phyloP scores from a whole-genome alignment of 208 protist genomes.

The Balamuthia mandrillaris region DNA sequence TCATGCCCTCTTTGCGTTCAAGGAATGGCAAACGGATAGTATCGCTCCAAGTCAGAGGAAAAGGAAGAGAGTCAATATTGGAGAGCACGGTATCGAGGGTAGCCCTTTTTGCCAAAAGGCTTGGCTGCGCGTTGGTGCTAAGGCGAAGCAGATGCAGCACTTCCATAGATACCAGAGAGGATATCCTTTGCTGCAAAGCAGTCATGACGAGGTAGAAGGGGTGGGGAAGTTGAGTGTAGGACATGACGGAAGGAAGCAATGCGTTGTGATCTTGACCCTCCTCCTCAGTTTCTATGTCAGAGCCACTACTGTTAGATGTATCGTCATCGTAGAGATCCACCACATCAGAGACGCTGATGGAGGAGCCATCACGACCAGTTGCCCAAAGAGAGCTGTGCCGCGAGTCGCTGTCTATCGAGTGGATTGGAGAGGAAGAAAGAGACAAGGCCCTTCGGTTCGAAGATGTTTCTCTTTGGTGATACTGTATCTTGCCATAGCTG shows the following conservation, averaged over 20 bases:
- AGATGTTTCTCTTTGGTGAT: constrained; percentile 12
- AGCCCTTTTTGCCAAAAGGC: neutral
- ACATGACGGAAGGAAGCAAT: no score
- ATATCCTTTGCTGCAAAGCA: neutral
- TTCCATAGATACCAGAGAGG: neutral
- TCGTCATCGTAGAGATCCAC: neutral
- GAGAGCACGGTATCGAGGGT: neutral
- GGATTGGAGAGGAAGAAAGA: no score
- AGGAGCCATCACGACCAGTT: neutral
- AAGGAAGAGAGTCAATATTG: no score
- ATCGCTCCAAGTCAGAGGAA: no score
- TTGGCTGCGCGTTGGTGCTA: neutral
- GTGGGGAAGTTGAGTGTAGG: neutral
- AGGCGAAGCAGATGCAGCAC: neutral
- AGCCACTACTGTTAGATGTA: neutral
- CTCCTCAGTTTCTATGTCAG: neutral
- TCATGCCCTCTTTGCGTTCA: no score
- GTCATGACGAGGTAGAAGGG: neutral
- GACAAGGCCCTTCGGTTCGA: no score
- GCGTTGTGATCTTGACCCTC: neutral
- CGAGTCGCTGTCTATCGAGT: neutral
- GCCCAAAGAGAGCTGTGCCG: neutral
- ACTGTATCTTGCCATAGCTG: neutral
- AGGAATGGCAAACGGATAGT: no score
- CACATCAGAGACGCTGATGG: neutral